Percentiles rank a stretch among this genome's conserved stretches.
Evolutionary conservation across 1,139 yeast species (phyloP).

Genomic region (Starmera stellimalicola): DNA sequence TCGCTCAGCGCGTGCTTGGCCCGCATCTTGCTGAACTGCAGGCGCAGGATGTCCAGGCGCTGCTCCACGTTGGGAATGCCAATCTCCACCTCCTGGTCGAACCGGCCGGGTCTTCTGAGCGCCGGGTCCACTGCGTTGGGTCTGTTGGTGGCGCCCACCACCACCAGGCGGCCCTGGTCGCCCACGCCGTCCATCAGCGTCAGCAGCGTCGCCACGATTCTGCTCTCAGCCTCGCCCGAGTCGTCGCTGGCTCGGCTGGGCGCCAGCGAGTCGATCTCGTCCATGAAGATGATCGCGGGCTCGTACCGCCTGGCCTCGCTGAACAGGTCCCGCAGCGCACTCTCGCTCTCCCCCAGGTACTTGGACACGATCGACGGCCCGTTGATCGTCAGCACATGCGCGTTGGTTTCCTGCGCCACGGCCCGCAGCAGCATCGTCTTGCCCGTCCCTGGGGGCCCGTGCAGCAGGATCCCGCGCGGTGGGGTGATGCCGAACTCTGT

Average conservation of each 20-base stretch:
- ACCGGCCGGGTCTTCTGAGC: constrained; percentile 84
- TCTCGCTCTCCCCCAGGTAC: constrained; percentile 90
- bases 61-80: constrained; percentile 71
- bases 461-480: constrained; percentile 81
- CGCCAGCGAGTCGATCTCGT: constrained; percentile 86
- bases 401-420: constrained; percentile 60
- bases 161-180: constrained; percentile 57
- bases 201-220: constrained; percentile 82
- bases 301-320: constrained; percentile 77
- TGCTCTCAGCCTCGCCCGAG: constrained; percentile 77
- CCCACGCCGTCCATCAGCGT: constrained; percentile 90
- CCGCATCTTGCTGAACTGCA: constrained; percentile 52
- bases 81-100: constrained; percentile 78
- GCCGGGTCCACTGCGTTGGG: constrained; percentile 81
- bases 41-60: constrained; percentile 50
- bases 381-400: constrained; percentile 76
- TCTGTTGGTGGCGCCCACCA: constrained; percentile 76
- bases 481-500: constrained; percentile 82
- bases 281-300: constrained; percentile 81
- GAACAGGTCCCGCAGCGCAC: constrained; percentile 69
- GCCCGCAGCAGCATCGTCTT: constrained; percentile 83
- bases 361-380: constrained; percentile 92
- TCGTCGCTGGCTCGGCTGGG: constrained; percentile 79
- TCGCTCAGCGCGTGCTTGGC: constrained; percentile 44
- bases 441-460: constrained; percentile 98